Conservation (phyloP, 495 filamentous ascomycete genomes). For the Patellaria atrata region DNA sequence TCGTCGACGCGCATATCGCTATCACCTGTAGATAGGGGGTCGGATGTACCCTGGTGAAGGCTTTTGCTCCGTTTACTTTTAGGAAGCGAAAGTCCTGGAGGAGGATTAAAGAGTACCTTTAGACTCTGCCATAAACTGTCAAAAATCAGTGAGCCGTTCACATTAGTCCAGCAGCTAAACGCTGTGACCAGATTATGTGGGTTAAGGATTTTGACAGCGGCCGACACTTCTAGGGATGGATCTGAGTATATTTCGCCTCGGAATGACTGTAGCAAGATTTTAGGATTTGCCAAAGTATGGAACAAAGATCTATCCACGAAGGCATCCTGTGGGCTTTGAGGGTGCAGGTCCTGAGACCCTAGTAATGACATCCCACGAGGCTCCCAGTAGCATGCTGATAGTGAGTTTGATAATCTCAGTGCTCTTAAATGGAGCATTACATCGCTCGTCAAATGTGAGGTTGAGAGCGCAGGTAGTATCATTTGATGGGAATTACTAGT, state of each 20-base stretch:
- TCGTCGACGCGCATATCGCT: too few species aligned
- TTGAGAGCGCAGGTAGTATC: too few species aligned
- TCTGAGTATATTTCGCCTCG: too few species aligned
- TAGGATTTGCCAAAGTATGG: slow-evolving; percentile 53
- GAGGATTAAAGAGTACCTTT: slow-evolving; percentile 52
- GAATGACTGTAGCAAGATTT: slow-evolving; percentile 53
- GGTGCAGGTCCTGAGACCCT: neutral
- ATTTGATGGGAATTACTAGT: too few species aligned
- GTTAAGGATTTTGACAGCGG: too few species aligned
- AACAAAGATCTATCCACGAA: slow-evolving; percentile 66
- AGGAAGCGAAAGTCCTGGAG: slow-evolving; percentile 36
- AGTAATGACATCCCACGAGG: neutral
- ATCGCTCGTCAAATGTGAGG: slow-evolving; percentile 23
- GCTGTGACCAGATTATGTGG: slow-evolving; percentile 30
- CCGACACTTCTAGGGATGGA: too few species aligned
- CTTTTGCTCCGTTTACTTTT: slow-evolving; percentile 9
- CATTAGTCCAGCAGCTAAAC: slow-evolving; percentile 18
- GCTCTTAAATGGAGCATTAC: slow-evolving; percentile 10
- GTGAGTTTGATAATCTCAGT: neutral
- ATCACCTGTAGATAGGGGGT: slow-evolving; percentile 27
- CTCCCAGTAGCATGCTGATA: neutral
- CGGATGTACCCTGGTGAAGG: neutral
- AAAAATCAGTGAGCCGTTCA: slow-evolving; percentile 39
- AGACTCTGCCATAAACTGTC: slow-evolving; percentile 64
- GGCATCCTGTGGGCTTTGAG: slow-evolving; percentile 28